Evolutionary conservation across 1,284 basidiomycete genomes (phyloP).

Genomic region (Cryptococcus maquisensis): DNA sequence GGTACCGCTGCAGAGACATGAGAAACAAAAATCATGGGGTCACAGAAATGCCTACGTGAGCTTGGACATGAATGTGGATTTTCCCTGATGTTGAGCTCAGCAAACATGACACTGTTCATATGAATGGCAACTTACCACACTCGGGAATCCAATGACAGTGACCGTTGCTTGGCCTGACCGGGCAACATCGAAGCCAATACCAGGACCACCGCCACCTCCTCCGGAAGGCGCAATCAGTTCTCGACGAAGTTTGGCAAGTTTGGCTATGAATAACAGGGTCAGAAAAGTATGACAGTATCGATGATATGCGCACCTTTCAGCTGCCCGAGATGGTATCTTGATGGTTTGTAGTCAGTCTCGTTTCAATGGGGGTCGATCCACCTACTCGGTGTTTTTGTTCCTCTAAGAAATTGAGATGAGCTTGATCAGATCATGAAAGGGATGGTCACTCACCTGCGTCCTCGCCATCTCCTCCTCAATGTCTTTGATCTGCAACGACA

Average conservation of each 20-base stretch:
- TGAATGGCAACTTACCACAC: constrained; percentile 14
- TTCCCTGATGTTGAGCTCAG: constrained; percentile 30
- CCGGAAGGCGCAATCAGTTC: constrained; percentile 81
- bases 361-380: not conserved
- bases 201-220: constrained; percentile 78
- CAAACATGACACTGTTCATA: not conserved
- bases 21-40: not conserved
- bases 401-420: constrained; percentile 57
- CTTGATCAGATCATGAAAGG: not conserved
- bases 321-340: constrained; percentile 86
- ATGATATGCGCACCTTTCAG: constrained; percentile 59
- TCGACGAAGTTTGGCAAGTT: constrained; percentile 92
- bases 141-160: constrained; percentile 72
- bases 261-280: constrained; percentile 57
- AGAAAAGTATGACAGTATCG: constrained; percentile 13
- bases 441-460: constrained; percentile 34
- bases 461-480: constrained; percentile 51
- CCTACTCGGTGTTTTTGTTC: constrained; percentile 69
- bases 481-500: constrained; percentile 41
- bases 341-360: not conserved
- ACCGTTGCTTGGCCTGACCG: constrained; percentile 93
- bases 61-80: constrained; percentile 97
- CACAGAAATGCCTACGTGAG: constrained; percentile 58
- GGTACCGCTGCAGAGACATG: constrained; percentile 58
- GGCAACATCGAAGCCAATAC: constrained; percentile 93